Conservation (phyloP, 2,329 filamentous ascomycete species). For the Mariannaea elegans region DNA sequence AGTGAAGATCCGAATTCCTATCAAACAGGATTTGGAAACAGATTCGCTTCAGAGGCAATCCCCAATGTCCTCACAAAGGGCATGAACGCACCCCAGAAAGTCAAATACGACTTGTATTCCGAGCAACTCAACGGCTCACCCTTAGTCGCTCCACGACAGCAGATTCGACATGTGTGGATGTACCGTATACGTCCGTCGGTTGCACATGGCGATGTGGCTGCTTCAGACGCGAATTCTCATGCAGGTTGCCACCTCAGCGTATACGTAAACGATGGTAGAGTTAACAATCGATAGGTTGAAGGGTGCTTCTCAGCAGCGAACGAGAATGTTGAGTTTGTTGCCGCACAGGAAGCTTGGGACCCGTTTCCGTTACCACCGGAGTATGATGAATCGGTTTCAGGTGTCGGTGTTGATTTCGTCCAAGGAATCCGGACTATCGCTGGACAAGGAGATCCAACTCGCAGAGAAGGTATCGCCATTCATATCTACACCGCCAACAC, state of each 20-base stretch:
- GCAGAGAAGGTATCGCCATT: constrained; percentile 56
- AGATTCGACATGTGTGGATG: constrained; percentile 46
- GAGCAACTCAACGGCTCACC: constrained; percentile 58
- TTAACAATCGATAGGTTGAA: constrained; percentile 39
- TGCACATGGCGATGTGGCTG: constrained; percentile 39
- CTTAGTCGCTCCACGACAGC: constrained; percentile 42
- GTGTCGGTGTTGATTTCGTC: constrained; percentile 51
- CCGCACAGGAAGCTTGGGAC: constrained; percentile 59
- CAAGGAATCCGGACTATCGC: constrained; percentile 56
- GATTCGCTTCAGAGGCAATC: constrained; percentile 56
- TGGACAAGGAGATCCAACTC: constrained; percentile 56
- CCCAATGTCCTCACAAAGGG: constrained; percentile 54
- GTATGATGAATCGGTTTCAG: neutral
- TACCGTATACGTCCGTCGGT: constrained; percentile 46
- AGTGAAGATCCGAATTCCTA: constrained; percentile 57
- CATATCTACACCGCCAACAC: constrained; percentile 56
- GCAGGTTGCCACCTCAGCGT: constrained; percentile 13
- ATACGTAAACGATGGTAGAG: neutral
- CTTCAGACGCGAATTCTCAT: constrained; percentile 40
- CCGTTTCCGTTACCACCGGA: constrained; percentile 47
- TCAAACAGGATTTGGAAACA: constrained; percentile 65
- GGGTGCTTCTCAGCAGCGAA: constrained; percentile 57
- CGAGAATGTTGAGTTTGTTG: constrained; percentile 53
- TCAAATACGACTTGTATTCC: constrained; percentile 52
- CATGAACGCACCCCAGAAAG: constrained; percentile 56